Evolutionary conservation across 208 protist genomes (phyloP).

Genomic region (Trypanosomatidae sp.): DNA sequence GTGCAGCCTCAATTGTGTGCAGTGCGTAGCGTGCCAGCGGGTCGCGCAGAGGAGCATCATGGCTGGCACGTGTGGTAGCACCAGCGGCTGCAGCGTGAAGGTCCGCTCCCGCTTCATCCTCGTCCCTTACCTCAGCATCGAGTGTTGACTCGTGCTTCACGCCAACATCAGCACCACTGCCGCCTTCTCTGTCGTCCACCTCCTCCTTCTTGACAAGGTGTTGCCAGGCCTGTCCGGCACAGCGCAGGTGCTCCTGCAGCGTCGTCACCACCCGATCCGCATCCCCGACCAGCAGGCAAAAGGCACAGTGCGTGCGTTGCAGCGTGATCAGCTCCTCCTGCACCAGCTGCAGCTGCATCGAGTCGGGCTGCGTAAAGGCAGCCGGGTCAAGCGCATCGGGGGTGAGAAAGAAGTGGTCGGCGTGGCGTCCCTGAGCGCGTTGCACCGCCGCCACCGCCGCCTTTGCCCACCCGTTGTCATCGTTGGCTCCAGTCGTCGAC

Average conservation of each 20-base stretch:
- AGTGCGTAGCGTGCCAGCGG: conserved; percentile 21
- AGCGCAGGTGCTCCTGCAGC: conserved; percentile 28
- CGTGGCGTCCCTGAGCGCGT: conserved; percentile 16
- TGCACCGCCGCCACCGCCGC: conserved; percentile 4
- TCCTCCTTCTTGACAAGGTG: conserved; percentile 8
- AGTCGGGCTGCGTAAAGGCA: conserved; percentile 37
- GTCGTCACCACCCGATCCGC: conserved; percentile 64
- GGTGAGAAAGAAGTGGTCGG: conserved; percentile 56
- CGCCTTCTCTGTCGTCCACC: background rate
- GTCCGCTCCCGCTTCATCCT: conserved; percentile 1
- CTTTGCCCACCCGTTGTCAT: conserved; percentile 5
- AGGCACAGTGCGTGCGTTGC: conserved; percentile 46
- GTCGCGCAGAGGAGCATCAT: too few relatives aligned
- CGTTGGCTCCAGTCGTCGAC: too few relatives aligned
- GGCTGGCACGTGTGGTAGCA: too few relatives aligned
- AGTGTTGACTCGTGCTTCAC: too few relatives aligned
- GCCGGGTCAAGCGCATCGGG: conserved; percentile 45
- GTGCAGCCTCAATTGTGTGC: conserved; percentile 25
- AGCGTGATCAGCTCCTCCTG: conserved; percentile 81
- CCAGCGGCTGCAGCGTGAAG: too few relatives aligned
- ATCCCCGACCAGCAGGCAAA: conserved; percentile 68
- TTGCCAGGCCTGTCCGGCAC: conserved; percentile 14
- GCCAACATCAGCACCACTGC: conserved; percentile 4
- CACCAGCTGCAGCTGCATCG: conserved; percentile 55
- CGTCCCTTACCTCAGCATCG: too few relatives aligned